Evolutionary conservation across 2,329 filamentous ascomycete species (phyloP), one percentile per base, ranked within the genome.

Genomic region (Colletotrichum cereale): DNA sequence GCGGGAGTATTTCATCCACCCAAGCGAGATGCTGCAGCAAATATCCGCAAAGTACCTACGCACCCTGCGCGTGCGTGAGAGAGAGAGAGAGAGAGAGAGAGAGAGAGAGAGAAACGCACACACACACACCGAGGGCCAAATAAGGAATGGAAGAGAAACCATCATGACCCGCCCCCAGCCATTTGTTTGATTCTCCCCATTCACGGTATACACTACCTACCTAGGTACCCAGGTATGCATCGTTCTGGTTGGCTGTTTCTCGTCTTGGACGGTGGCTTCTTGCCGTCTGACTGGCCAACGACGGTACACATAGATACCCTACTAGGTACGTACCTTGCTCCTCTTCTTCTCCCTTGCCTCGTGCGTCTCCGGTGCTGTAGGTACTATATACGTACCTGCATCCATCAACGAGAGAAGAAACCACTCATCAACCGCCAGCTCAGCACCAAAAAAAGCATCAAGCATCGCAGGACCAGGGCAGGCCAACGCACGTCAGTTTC

Each of bases 401-500:
- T 42, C 62, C 63, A 70, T 56, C 62, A 21, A 34, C 18, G 21
- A 36, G 31, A 38, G 31, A 56, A 56, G 53, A 38, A 47, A 40
- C 48, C 47, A 48, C 48, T 58, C 68, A 57, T 50, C 50, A 71
- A 57, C 52, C 57, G 68, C 65, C 68, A 71, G 58, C 65, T 57
- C 65, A 68, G 42, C 52, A 68, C 57, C 29, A 47, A 62, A 68
- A 68, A 40, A 60, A 44, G 10, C 53, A 57, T 52, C 16, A 44
- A 62, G 24, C 57, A 67, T 21, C 50, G 21, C 63, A 61, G 55
- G 29, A 31, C 44, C 44, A 21, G 18, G 42, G 42, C 21, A n/a
- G 42, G 3, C 21, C 67, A 57, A 61, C 64, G 64, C 68, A 71
- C 68, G 52, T 68, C 68, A 68, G 68, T 52, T 67, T 63, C n/a